phyloP scores from a whole-genome alignment of 345 rosid genomes.

The Ceriops tagal region DNA sequence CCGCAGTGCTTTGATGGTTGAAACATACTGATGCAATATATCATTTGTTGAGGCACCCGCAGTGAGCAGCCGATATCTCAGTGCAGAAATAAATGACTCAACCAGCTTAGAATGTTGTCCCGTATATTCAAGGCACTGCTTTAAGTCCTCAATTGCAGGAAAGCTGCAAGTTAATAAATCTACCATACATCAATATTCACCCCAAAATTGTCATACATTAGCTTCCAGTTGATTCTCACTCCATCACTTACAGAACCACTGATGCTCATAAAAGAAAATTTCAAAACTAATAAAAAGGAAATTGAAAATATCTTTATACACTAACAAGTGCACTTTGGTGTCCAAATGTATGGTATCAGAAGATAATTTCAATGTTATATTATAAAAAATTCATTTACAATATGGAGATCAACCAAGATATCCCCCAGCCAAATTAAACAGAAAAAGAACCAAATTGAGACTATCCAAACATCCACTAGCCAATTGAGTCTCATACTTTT shows the following conservation, averaged over 20 bases:
- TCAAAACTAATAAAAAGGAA: too few species aligned
- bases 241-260: too few species aligned
- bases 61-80: conserved; percentile 84
- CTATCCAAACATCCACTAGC: not conserved
- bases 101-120: conserved; percentile 96
- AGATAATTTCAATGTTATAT: not conserved
- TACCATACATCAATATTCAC: conserved; percentile 14
- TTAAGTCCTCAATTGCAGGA: conserved; percentile 93
- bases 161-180: conserved; percentile 46
- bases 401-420: not conserved
- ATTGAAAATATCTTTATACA: not conserved
- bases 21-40: conserved; percentile 94
- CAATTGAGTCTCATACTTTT: not conserved
- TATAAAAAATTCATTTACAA: not conserved
- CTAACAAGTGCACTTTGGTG: too few species aligned
- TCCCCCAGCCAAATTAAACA: not conserved
- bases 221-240: not conserved
- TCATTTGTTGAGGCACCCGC: conserved; percentile 99
- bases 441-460: not conserved
- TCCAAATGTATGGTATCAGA: not conserved
- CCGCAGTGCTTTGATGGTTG: conserved; percentile 91
- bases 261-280: too few species aligned
- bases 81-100: conserved; percentile 81
- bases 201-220: not conserved
- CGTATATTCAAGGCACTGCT: conserved; percentile 90